phyloP scores from a whole-genome alignment of 2,329 filamentous ascomycete genomes.

The Mycosphaerelloides madeirae region DNA sequence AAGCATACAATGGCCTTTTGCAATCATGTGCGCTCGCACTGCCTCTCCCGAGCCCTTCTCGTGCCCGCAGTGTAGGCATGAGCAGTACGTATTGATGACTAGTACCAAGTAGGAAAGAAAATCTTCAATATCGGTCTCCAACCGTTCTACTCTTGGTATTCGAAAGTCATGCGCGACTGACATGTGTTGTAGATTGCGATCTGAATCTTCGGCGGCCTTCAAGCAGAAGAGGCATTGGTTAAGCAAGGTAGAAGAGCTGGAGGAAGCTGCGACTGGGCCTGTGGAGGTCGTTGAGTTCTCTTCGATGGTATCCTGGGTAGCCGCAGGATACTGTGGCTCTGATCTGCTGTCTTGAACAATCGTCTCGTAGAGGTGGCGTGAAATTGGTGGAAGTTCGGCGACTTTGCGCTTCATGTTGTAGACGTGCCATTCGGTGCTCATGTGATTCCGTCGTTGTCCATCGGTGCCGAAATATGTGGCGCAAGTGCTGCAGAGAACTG shows the following conservation, averaged over 20 bases:
- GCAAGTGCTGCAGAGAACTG: slow-evolving; percentile 16
- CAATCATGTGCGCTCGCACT: slow-evolving; percentile 50
- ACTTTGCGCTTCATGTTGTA: slow-evolving; percentile 16
- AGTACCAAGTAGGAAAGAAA: slow-evolving; percentile 48
- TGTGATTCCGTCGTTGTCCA: slow-evolving; percentile 13
- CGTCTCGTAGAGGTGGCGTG: slow-evolving; percentile 2
- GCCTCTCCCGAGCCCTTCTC: slow-evolving; percentile 41
- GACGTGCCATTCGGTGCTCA: slow-evolving; percentile 18
- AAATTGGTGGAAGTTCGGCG: slow-evolving; percentile 10
- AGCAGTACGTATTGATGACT: slow-evolving; percentile 45
- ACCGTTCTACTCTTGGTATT: slow-evolving; percentile 18
- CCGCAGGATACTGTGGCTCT: neutral
- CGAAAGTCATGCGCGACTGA: slow-evolving; percentile 43
- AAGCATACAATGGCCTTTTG: slow-evolving; percentile 45
- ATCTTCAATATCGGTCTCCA: slow-evolving; percentile 46
- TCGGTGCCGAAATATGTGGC: slow-evolving; percentile 9
- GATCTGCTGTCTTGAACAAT: neutral
- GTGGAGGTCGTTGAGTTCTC: neutral
- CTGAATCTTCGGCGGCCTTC: slow-evolving; percentile 27
- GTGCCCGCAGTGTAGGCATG: slow-evolving; percentile 50
- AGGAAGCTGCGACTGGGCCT: no score
- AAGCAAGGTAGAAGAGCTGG: neutral
- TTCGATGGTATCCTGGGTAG: no score
- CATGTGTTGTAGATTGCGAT: slow-evolving; percentile 47
- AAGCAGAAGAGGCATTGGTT: slow-evolving; percentile 38